Percentiles rank a stretch among this genome's conserved stretches.
Conservation (phyloP, 148 eudicot species). For the Hydrangea macrophylla region DNA sequence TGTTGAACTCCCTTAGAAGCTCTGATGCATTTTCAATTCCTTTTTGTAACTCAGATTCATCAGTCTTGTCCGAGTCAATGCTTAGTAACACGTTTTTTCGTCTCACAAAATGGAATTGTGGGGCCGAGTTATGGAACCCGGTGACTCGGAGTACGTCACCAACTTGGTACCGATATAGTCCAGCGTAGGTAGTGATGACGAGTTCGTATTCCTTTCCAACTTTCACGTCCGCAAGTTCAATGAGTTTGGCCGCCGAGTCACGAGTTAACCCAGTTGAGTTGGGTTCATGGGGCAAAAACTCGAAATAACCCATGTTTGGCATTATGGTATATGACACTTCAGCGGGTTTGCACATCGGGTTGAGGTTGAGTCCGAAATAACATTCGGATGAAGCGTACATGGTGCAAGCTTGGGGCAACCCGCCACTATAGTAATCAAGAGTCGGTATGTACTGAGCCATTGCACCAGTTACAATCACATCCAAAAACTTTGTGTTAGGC, state of each 20-base stretch:
- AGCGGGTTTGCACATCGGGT: constrained; percentile 76
- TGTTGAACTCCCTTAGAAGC: constrained; percentile 34
- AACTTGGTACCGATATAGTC: constrained; percentile 66
- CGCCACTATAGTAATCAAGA: constrained; percentile 67
- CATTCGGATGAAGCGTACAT: constrained; percentile 88
- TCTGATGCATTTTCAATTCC: constrained; percentile 60
- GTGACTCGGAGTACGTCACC: constrained; percentile 88
- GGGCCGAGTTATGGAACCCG: constrained; percentile 88
- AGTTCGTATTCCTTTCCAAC: constrained; percentile 83
- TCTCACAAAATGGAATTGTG: constrained; percentile 76
- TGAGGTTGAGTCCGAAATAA: constrained; percentile 71
- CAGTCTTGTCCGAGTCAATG: constrained; percentile 86
- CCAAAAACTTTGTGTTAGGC: constrained; percentile 81
- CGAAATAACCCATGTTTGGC: constrained; percentile 96
- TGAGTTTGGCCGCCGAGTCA: constrained; percentile 32
- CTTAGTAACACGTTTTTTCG: constrained; percentile 73
- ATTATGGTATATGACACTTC: constrained; percentile 87
- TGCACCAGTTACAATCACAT: constrained; percentile 85
- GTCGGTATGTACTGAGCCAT: constrained; percentile 92
- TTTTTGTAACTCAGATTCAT: constrained; percentile 72
- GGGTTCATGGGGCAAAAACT: constrained; percentile 61
- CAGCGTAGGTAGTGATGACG: constrained; percentile 85
- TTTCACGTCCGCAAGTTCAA: constrained; percentile 70
- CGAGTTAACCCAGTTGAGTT: constrained; percentile 20
- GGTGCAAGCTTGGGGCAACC: constrained; percentile 67